Percentiles rank a stretch among this genome's conserved stretches.
These are phyloP conservation scores for Miscanthus lutarioriparius DNA, from an alignment of 176 grass and related monocot species.

Conservation along the genomic window DNA sequence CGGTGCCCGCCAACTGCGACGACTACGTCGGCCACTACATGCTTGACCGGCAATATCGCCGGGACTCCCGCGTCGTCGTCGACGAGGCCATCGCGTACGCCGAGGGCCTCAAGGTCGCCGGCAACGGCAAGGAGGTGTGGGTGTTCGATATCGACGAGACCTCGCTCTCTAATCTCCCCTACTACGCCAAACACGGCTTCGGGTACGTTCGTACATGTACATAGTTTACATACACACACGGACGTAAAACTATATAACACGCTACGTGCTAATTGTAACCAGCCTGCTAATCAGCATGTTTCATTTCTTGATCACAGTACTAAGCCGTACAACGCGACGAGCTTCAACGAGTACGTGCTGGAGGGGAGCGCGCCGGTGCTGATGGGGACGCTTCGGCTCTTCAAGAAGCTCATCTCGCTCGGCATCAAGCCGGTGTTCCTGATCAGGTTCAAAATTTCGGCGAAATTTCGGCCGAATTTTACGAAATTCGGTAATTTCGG, in stretches of 20 bases:
- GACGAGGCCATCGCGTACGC: conserved; percentile 53
- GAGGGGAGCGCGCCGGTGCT: conserved; percentile 34
- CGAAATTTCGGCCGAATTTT: too few relatives aligned
- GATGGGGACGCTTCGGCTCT: conserved; percentile 42
- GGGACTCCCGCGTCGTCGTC: conserved; percentile 46
- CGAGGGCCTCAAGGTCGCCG: conserved; percentile 20
- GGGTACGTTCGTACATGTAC: conserved; percentile 21
- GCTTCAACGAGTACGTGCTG: conserved; percentile 39
- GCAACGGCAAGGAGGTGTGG: conserved; percentile 57
- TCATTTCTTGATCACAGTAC: too few relatives aligned
- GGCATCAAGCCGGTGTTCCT: conserved; percentile 57
- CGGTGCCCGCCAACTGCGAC: conserved; percentile 42
- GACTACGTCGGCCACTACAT: conserved; percentile 58
- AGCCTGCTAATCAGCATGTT: too few relatives aligned
- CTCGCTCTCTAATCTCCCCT: conserved; percentile 58
- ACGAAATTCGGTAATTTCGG: too few relatives aligned
- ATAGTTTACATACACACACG: too few relatives aligned
- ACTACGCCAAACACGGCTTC: conserved; percentile 52
- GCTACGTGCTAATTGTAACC: too few relatives aligned
- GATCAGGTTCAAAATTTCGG: too few relatives aligned
- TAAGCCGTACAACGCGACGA: conserved; percentile 33
- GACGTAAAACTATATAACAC: too few relatives aligned
- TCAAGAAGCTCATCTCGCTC: conserved; percentile 33
- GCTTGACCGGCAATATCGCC: conserved; percentile 42
- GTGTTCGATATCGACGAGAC: conserved; percentile 75